Evolutionary conservation across 2,329 filamentous ascomycete genomes (phyloP), one percentile per base, ranked within the genome.

Genomic region (Ascochyta lentis): DNA sequence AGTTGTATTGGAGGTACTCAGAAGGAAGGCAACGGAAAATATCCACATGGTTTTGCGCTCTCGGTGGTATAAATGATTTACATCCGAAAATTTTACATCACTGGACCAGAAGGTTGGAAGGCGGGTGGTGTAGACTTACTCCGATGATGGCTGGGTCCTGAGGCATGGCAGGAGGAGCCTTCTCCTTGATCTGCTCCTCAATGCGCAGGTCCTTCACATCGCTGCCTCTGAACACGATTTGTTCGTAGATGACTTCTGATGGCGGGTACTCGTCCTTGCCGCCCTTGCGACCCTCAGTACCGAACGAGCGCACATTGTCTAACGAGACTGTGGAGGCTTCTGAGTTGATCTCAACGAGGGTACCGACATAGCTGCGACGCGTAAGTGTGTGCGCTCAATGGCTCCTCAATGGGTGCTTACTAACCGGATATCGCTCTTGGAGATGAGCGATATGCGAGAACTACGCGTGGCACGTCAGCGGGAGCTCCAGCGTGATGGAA

Each of bases 11-110:
- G 50, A 59, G 59, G 55, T 68, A 63, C 87, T 96, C 92, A 97
- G 92, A 96, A 97, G 93, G 93, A 97, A 97, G 93, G 92, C 93
- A 97, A 96, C 93, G 92, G 93, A 96, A 69, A 89, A 89, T 86
- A 80, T 96, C 93, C 88, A 96, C 93, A 96, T 82, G 85, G 84
- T 82, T 89, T 92, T 96, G 92, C 92, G 92, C 92, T 90, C 89
- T 89, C 90, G 90, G 90, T 89, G 89, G 87, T 84, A 67, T 70
- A 86, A 85, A 82, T 83, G 86, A 84, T 96, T 96, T 91, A 95
- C 91, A 96, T 96, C 93, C 93, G 92, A 85, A 74, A 89, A 91
- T 96, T 80, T 80, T 95, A 96, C 91, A 92, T 96, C 93, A 96
- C 86, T 70, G 77, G 79, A 81, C 65, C 59, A 59, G 53, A 55